Evolutionary conservation across 495 filamentous ascomycete genomes (phyloP).

Genomic region (Hypoxylon trugodes): DNA sequence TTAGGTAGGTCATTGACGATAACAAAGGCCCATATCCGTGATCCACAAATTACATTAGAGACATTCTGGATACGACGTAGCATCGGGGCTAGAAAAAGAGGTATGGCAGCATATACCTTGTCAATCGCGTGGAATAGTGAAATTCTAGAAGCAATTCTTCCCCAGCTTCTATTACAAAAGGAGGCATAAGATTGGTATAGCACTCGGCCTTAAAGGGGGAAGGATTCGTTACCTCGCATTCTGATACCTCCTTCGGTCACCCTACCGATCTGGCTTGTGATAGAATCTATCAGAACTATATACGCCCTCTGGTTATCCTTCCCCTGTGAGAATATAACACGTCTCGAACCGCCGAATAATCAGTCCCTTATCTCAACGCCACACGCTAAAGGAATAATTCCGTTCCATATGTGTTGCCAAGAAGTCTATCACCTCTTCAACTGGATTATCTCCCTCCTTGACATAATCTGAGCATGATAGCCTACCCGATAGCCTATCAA

Average conservation of each 20-base stretch:
- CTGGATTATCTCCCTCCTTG: neutral
- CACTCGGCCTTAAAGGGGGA: neutral
- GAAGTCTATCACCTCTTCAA: conserved; percentile 4
- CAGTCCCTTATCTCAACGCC: conserved; percentile 3
- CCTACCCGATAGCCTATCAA: too few relatives aligned
- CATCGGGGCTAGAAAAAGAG: conserved; percentile 2
- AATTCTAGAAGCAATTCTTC: conserved; percentile 32
- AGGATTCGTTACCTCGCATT: neutral
- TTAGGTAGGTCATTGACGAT: conserved; percentile 38
- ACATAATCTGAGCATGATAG: too few relatives aligned
- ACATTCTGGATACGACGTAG: conserved; percentile 25
- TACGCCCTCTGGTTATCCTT: conserved; percentile 6
- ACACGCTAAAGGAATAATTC: neutral
- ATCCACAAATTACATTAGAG: conserved; percentile 19
- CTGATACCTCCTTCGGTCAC: conserved; percentile 1
- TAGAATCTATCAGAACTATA: neutral
- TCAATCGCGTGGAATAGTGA: conserved; percentile 4
- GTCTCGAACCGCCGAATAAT: neutral
- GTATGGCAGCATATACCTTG: conserved; percentile 17
- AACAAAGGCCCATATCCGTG: conserved; percentile 1
- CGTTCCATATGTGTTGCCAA: conserved; percentile 13
- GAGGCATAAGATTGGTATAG: conserved; percentile 11
- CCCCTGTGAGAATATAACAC: neutral
- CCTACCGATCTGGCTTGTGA: conserved; percentile 2
- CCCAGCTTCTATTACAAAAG: conserved; percentile 19